These are phyloP conservation scores for Tetrapisispora phaffii DNA, from an alignment of 805 yeast genomes.

Conservation along the genomic window DNA sequence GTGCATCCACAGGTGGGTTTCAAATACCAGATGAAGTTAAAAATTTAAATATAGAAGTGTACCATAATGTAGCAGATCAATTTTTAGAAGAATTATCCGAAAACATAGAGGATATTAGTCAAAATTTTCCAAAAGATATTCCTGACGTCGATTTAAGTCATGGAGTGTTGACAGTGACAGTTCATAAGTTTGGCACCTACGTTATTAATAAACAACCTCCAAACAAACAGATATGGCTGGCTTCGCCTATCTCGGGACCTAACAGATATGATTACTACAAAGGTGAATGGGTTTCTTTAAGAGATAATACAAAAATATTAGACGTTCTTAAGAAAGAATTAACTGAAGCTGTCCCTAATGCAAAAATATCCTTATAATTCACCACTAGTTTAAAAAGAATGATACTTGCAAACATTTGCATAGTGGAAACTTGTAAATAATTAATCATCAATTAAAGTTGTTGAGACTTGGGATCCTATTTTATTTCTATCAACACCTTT, in stretches of 20 bases:
- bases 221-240: conserved; percentile 90
- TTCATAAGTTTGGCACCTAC: conserved; percentile 71
- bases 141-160: conserved; percentile 57
- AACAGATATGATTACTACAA: conserved; percentile 67
- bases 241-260: conserved; percentile 91
- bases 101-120: conserved; percentile 58
- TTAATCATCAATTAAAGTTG: no score
- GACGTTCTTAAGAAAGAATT: conserved; percentile 46
- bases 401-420: neutral
- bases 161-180: conserved; percentile 72
- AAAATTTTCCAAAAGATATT: conserved; percentile 53
- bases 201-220: conserved; percentile 97
- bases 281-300: conserved; percentile 68
- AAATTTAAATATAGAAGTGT: conserved; percentile 40
- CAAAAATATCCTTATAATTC: neutral
- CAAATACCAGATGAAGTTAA: conserved; percentile 44
- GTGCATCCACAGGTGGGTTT: conserved; percentile 43
- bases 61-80: conserved; percentile 53
- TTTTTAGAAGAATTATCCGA: conserved; percentile 63
- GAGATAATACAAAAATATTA: conserved; percentile 47
- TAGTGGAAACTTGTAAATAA: neutral
- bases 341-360: conserved; percentile 21
- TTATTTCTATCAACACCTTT: no score
- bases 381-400: no score
- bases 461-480: no score